A percentile compares a stretch with the other conserved stretches of the same genome.
Conservation (phyloP, 495 filamentous ascomycete species). For the Glonium stellatum region DNA sequence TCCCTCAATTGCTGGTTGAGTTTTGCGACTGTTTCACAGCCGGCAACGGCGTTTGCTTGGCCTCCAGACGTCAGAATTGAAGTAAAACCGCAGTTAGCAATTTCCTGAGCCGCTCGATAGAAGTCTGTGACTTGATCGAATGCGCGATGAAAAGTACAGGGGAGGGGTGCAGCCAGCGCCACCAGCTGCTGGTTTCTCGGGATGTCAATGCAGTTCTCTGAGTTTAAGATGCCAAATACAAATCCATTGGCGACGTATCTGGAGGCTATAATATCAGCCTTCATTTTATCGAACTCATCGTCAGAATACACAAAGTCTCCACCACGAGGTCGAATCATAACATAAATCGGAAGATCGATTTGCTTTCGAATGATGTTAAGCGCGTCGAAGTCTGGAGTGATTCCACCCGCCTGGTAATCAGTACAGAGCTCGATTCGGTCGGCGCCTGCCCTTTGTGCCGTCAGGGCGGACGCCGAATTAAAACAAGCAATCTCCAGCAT, state of each 20-base stretch:
- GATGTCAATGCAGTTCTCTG: conserved; percentile 33
- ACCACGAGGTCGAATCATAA: conserved; percentile 46
- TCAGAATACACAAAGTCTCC: conserved; percentile 40
- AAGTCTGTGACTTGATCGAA: conserved; percentile 41
- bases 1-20: conserved; percentile 18
- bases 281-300: conserved; percentile 40
- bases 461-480: conserved; percentile 38
- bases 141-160: conserved; percentile 51
- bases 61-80: conserved; percentile 47
- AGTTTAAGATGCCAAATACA: conserved; percentile 44
- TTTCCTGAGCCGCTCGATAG: conserved; percentile 32
- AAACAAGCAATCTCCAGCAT: conserved; percentile 48
- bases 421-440: conserved; percentile 46
- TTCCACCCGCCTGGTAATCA: conserved; percentile 29
- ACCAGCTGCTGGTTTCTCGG: conserved; percentile 39
- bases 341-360: conserved; percentile 40
- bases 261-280: conserved; percentile 32
- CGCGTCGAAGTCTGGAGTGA: conserved; percentile 23
- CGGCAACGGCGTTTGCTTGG: conserved; percentile 20
- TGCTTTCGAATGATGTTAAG: conserved; percentile 14
- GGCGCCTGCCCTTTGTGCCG: conserved; percentile 39
- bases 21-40: conserved; percentile 17
- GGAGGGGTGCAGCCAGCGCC: conserved; percentile 34
- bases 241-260: conserved; percentile 39
- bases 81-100: conserved; percentile 41